Evolutionary conservation across 2,329 filamentous ascomycete genomes (phyloP), one percentile per base, ranked within the genome.

Genomic region (Colletotrichum godetiae): DNA sequence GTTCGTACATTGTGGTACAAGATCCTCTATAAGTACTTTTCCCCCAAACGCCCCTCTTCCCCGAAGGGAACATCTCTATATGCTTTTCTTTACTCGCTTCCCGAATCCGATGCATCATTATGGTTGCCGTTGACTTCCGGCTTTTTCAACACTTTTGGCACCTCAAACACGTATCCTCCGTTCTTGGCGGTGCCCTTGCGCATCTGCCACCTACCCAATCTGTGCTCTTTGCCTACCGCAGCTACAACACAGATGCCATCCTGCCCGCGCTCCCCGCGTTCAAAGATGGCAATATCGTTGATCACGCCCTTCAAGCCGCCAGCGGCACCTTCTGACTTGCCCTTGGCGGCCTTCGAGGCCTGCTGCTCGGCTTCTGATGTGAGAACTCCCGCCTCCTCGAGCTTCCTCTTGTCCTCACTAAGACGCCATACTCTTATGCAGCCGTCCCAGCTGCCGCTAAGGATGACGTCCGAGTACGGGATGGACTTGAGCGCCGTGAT

Each of bases 371-470:
- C 71, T 57, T 73, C 71, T 33, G 71, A 73, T 62, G 71, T 71
- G 35, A 97, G 85, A 1, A 91, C 87, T 1, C 95, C 95, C 8
- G 95, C 83, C 0, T 90, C 84, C 78, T 97, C 92, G 57, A 99
- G 89, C 75, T 88, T 91, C 81, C 90, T 91, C 84, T 95, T 97
- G 81, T 98, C 96, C 55, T 94, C 91, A 66, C 92, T 93, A 24
- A 99, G 88, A 74, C 89, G 91, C 97, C 97, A 99, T 5, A 92
- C 92, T 62, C 96, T 89, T 71, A 99, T 88, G 82, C 90, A 92
- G 2, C 97, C 97, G 80, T 97, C 97, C 95, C 96, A 99, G 82
- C 95, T 98, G 37, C 96, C 97, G 76, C 92, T 97, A 63, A 99
- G 87, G 69, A 99, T 91, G 63, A 98, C 86, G 79, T 99, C 95